phyloP scores from a whole-genome alignment of 169 alveolate genomes.

The Amoebophrya sp. region DNA sequence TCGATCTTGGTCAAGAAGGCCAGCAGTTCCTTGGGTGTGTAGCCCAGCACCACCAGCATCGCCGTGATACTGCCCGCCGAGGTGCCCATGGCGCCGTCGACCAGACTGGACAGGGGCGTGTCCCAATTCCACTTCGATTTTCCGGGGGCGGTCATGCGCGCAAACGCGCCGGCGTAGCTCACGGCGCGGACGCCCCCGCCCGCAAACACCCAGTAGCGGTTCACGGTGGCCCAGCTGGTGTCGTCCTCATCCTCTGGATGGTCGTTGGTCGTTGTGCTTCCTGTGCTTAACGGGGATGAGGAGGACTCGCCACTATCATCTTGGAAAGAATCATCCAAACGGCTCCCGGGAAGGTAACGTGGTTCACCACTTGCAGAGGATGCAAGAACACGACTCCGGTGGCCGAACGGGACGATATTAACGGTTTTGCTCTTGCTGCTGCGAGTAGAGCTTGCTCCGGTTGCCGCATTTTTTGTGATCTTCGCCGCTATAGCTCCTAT shows the following conservation, averaged over 20 bases:
- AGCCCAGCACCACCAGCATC: slow-evolving; percentile 3
- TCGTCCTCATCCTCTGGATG: neutral
- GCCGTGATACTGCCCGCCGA: neutral
- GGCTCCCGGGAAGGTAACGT: too few species aligned
- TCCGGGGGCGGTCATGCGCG: neutral
- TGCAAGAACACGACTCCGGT: too few species aligned
- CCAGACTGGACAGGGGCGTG: neutral
- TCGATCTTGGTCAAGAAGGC: neutral
- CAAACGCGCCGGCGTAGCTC: neutral
- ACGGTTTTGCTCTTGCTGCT: too few species aligned
- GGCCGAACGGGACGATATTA: too few species aligned
- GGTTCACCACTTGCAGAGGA: too few species aligned
- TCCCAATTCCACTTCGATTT: neutral
- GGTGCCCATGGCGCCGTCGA: neutral
- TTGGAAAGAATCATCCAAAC: too few species aligned
- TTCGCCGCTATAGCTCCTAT: too few species aligned
- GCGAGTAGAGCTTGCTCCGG: too few species aligned
- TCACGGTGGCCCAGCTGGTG: neutral
- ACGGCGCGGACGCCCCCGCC: slow-evolving; percentile 12
- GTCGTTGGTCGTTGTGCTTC: neutral
- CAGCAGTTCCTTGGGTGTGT: neutral
- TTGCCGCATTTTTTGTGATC: too few species aligned
- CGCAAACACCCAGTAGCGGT: slow-evolving; percentile 3
- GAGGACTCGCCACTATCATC: too few species aligned
- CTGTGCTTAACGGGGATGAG: too few species aligned